Evolutionary conservation across 2,329 filamentous ascomycete species (phyloP), one percentile per base, ranked within the genome.

Genomic region (Coleophoma eucalyptorum): DNA sequence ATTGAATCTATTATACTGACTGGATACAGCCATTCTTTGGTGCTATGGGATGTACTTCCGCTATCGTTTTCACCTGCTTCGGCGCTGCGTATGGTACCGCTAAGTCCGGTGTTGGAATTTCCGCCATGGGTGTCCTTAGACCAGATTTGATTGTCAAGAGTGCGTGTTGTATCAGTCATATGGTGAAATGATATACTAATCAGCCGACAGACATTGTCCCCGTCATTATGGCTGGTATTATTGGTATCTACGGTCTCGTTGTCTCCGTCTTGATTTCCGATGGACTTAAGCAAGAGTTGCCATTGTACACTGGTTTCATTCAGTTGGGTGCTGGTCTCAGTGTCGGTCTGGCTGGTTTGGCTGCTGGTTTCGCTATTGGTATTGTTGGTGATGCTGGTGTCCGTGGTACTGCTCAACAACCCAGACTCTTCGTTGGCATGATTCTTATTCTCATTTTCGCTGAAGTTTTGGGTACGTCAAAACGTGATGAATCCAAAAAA

Each of bases 191-290:
- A 32, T 37, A n/a, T 32, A 53, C 55, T 64, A 53, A 64, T 49
- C 38, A 7, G 46, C 45, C 37, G 45, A 10, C 62, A 97, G 93
- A 97, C 83, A 97, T 97, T 73, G 93, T 97, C 60, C 94, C 94
- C 71, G 94, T 97, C 75, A 96, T 99, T 86, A 99, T 99, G 94
- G 94, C 94, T 81, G 94, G 94, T 97, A 99, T 99, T 76, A 97
- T 99, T 76, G 94, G 90, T 88, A 97, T 99, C 74, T 99, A 94
- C 78, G 89, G 89, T 66, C 82, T 94, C 60, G 89, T 94, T 74
- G 89, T 93, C 55, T 92, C 89, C 16, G 89, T 94, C 70, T 76
- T 94, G 66, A 90, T 94, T 68, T 91, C 89, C 67, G 88, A 90
- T 70, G 84, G 83, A 64, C 77, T 94, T 58, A 79, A 78, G 63